Evolutionary conservation across 768 basidiomycete species (phyloP).

Genomic region (Mycena amicta): DNA sequence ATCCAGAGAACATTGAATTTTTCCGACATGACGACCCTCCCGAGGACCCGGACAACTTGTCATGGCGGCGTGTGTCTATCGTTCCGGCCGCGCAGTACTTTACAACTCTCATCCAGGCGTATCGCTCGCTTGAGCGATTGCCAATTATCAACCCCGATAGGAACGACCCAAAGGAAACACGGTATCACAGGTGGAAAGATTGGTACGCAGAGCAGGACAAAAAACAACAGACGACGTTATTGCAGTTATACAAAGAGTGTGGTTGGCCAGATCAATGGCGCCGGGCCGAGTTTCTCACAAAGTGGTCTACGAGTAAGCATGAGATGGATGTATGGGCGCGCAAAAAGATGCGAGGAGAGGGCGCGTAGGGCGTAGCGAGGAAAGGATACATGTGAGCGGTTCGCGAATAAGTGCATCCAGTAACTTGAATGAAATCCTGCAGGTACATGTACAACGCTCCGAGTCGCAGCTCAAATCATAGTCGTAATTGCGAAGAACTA

Average conservation of each 20-base stretch:
- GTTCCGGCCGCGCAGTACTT: constrained; percentile 12
- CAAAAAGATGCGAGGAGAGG: too few relatives aligned
- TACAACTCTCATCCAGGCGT: constrained; percentile 11
- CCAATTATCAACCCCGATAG: not conserved
- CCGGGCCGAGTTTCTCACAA: constrained; percentile 5
- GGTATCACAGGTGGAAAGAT: not conserved
- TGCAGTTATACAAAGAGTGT: constrained; percentile 6
- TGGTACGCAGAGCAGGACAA: not conserved
- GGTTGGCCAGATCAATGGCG: constrained; percentile 18
- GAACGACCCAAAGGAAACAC: constrained; percentile 4
- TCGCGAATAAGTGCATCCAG: too few relatives aligned
- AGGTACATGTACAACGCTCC: too few relatives aligned
- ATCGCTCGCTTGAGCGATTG: constrained; percentile 12
- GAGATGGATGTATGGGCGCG: not conserved
- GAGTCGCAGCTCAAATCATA: too few relatives aligned
- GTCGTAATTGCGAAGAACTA: too few relatives aligned
- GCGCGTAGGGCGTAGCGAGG: too few relatives aligned
- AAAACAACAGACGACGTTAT: not conserved
- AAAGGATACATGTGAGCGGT: too few relatives aligned
- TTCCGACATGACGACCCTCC: constrained; percentile 2
- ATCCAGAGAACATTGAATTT: constrained; percentile 2
- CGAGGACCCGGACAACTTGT: not conserved
- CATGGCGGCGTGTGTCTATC: constrained; percentile 6
- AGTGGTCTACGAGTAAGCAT: not conserved
- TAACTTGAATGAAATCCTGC: too few relatives aligned